Evolutionary conservation across 192 early-diverging fungal genomes (phyloP).

Genomic region (Backusella tarrabulga): DNA sequence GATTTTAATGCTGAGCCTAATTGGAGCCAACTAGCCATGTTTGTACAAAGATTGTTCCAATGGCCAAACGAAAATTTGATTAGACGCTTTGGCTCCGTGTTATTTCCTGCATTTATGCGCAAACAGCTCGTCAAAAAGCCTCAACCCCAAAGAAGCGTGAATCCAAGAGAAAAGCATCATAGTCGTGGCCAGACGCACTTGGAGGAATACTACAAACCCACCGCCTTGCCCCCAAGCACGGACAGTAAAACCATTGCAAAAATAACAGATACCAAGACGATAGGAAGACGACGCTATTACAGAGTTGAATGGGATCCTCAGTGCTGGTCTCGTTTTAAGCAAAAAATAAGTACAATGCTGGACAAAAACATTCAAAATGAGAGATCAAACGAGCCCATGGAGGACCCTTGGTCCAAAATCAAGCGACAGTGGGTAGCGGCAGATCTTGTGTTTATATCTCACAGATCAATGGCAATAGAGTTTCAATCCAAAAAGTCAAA

Average conservation of each 20-base stretch:
- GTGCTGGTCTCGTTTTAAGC: not conserved
- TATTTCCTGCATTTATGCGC: slow-evolving; percentile 13
- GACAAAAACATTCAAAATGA: not conserved
- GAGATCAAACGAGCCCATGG: not conserved
- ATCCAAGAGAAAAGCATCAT: not conserved
- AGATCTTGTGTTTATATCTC: not conserved
- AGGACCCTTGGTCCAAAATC: not conserved
- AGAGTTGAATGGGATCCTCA: slow-evolving; percentile 1
- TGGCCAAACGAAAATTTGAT: not conserved
- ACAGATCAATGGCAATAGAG: slow-evolving; percentile 3
- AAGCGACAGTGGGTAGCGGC: slow-evolving; percentile 26
- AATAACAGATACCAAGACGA: not conserved
- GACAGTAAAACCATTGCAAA: not conserved
- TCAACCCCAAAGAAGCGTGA: not conserved
- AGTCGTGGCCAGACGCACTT: not conserved
- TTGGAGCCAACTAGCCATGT: not conserved
- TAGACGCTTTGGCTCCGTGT: not conserved
- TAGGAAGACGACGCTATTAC: not conserved
- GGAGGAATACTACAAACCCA: not conserved
- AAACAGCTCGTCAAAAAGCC: not conserved
- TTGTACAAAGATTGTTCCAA: not conserved
- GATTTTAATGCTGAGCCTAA: not conserved
- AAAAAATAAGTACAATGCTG: not conserved
- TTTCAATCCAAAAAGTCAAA: slow-evolving; percentile 1
- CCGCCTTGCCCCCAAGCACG: not conserved